Percentiles rank a stretch among this genome's conserved stretches.
Evolutionary conservation across 345 rosid genomes (phyloP).

Genomic region (Eucalyptus pauciflora): DNA sequence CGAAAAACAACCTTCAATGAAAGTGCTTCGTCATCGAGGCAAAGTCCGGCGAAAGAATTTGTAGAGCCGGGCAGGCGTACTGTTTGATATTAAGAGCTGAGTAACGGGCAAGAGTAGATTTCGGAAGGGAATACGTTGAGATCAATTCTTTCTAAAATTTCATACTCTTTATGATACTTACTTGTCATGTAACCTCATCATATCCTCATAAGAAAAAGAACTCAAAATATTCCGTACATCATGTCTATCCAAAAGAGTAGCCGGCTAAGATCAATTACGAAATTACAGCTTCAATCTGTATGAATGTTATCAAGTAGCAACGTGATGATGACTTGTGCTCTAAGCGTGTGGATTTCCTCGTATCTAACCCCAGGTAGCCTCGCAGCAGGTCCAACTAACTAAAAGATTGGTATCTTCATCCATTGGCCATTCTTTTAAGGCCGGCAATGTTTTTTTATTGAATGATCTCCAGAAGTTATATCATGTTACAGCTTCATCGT

Average conservation of each 20-base stretch:
- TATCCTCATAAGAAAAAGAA: not conserved
- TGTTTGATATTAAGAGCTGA: not conserved
- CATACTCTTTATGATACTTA: not conserved
- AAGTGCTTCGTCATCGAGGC: too few relatives aligned
- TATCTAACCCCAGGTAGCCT: not conserved
- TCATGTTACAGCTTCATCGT: fast-evolving
- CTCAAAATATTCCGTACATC: not conserved
- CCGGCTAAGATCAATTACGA: not conserved
- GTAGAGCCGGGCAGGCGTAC: not conserved
- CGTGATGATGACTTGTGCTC: not conserved
- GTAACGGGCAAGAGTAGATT: not conserved
- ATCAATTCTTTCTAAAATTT: not conserved
- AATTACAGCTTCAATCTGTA: not conserved
- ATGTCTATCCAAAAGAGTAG: not conserved
- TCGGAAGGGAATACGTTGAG: not conserved
- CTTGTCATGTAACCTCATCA: not conserved
- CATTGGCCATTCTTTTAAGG: not conserved
- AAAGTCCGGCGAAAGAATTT: too few relatives aligned
- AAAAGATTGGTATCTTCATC: not conserved
- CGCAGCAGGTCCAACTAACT: fast-evolving
- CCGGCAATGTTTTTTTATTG: not conserved
- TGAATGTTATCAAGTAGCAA: not conserved
- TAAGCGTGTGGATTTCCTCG: not conserved
- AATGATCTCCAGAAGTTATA: not conserved
- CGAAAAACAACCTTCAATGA: too few relatives aligned